phyloP scores from a whole-genome alignment of 2,329 filamentous ascomycete genomes.

The Lecanicillium sp. region DNA sequence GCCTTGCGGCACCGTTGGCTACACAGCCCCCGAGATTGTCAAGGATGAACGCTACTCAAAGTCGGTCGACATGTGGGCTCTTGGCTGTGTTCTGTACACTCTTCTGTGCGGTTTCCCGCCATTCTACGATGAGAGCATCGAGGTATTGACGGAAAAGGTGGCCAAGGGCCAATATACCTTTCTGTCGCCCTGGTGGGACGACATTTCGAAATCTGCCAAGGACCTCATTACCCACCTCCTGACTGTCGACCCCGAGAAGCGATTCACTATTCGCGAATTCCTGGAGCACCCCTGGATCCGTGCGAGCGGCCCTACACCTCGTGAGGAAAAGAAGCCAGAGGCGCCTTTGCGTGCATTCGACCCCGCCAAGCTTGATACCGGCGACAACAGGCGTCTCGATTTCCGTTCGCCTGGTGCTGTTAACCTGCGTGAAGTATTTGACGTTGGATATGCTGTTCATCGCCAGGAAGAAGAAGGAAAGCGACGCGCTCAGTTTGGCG shows the following conservation, averaged over 20 bases:
- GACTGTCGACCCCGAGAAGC: conserved; percentile 89
- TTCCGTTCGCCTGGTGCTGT: conserved; percentile 93
- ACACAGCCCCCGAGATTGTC: conserved; percentile 96
- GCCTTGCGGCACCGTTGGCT: conserved; percentile 96
- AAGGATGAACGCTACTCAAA: conserved; percentile 99
- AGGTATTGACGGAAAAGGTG: conserved; percentile 94
- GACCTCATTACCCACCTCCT: conserved; percentile 89
- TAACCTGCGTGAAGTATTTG: conserved; percentile 94
- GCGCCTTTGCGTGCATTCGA: conserved; percentile 46
- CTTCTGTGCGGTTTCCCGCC: conserved; percentile 95
- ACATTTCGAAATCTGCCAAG: conserved; percentile 90
- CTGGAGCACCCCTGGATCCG: conserved; percentile 91
- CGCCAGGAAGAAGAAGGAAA: conserved; percentile 94
- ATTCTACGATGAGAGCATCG: conserved; percentile 97
- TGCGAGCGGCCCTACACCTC: conserved; percentile 48
- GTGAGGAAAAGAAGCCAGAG: conserved; percentile 47
- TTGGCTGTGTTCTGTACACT: conserved; percentile 95
- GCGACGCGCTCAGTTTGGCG: conserved; percentile 73
- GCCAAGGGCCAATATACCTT: conserved; percentile 96
- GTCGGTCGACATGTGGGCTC: conserved; percentile 98
- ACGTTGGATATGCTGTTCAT: conserved; percentile 96
- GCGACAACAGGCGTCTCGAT: conserved; percentile 63
- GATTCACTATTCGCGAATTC: conserved; percentile 90
- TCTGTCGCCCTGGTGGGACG: conserved; percentile 98
- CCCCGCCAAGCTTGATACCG: conserved; percentile 40